Percentiles rank a stretch among this genome's conserved stretches.
Conservation (phyloP, 2,329 filamentous ascomycete species). For the Colletotrichum ledebouriae region DNA sequence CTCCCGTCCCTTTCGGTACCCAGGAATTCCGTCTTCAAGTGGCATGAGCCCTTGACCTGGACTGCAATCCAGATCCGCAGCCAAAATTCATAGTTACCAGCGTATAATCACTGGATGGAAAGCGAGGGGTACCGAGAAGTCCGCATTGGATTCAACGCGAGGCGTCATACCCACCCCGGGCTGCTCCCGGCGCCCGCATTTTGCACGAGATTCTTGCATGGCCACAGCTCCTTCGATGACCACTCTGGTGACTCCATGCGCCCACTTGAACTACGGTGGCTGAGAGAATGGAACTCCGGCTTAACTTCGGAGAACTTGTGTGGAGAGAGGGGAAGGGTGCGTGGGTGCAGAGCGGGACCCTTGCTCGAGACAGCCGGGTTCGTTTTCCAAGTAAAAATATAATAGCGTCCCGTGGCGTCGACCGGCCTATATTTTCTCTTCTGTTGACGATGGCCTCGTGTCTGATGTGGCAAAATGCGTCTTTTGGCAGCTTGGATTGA, state of each 20-base stretch:
- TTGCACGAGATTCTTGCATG: constrained; percentile 21
- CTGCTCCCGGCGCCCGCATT: constrained; percentile 33
- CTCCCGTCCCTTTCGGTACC: constrained; percentile 17
- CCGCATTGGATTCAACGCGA: constrained; percentile 28
- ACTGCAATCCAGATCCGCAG: constrained; percentile 12
- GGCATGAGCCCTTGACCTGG: constrained; percentile 17
- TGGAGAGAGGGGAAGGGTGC: background rate
- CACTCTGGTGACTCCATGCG: constrained; percentile 1
- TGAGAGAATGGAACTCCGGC: constrained; percentile 3
- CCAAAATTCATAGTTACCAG: constrained; percentile 16
- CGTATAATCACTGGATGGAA: background rate
- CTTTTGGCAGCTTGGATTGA: constrained; percentile 18
- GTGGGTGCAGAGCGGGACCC: background rate
- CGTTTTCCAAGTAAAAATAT: background rate
- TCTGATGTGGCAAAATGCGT: constrained; percentile 12
- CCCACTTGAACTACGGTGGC: constrained; percentile 1
- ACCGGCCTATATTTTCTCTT: background rate
- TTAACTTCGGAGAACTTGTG: constrained; percentile 6
- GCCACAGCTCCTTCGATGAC: constrained; percentile 6
- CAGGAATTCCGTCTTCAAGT: constrained; percentile 16
- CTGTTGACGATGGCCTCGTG: constrained; percentile 11
- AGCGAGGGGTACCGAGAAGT: constrained; percentile 10
- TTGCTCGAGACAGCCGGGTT: background rate
- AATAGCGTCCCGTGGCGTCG: background rate
- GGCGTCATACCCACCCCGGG: constrained; percentile 1